Evolutionary conservation across 257 asterid species (phyloP), one percentile per base, ranked within the genome.

Genomic region (Solanum pinnatisectum): DNA sequence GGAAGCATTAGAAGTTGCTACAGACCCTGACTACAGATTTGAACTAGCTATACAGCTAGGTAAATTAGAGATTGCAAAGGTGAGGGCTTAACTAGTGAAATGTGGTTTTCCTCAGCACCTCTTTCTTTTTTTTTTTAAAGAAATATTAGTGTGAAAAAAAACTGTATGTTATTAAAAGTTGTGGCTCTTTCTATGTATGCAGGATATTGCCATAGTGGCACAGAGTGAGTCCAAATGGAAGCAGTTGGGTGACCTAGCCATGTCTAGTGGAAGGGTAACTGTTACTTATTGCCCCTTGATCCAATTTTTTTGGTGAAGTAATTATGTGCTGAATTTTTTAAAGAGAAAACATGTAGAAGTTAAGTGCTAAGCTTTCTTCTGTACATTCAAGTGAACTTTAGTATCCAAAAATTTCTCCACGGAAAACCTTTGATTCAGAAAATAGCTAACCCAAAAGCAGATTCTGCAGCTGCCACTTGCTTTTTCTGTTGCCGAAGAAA

Each of bases 161-260:
- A 79, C 39, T 44, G 22, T 44, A 9, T 49, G 68, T 18, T 87
- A 33, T 67, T 52, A 42, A 68, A 33, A 68, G 20, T 44, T 68
- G 84, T 25, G 30, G 84, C 59, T 77, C 89, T 16, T 85, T 77
- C 60, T 87, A 82, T 90, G 35, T 78, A 84, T 88, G 76, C 93
- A 96, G 99, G 98, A 95, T 91, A 95, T 96, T 73, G 99, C 99
- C 2, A 32, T 89, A 67, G 93, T 91, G 36, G 98, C 95, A 49
- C 95, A 93, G 86, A 96, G 96, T 27, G 98, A 96, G 90, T 91
- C 95, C 72, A 96, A 96, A 88, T 96, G 99, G 99, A 96, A 94
- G 93, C 99, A 96, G 89, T 90, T 96, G 97, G 99, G 99, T 70
- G 99, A 94, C 92, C 93, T 96, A 89, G 99, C 99, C 65, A 91